Evolutionary conservation across 208 protist genomes (phyloP), one percentile per base, ranked within the genome.

Genomic region (Tritrichomonas musculus): DNA sequence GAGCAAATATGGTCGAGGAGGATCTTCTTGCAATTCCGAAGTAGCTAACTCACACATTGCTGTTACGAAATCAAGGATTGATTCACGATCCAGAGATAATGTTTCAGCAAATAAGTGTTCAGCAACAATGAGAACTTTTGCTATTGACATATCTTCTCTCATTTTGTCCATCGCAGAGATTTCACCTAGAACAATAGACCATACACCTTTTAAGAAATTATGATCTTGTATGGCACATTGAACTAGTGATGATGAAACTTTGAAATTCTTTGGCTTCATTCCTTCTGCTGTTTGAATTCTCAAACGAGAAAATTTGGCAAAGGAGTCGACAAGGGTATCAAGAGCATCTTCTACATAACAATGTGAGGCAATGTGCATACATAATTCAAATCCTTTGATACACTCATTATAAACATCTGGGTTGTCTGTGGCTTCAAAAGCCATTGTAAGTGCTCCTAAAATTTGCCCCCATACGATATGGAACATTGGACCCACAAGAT

Each of bases 321-420:
- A 92, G 14, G 50, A 69, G 33, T 92, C 57, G 33, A 92, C 88
- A n/a, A 92, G 33, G 33, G 55, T 41, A 2, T 92, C 25, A 3
- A 64, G 49, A n/a, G 50, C 88, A 47, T 72, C 57, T 72, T 64
- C 55, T 4, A 92, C 57, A 69, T 92, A 64, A 27, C 30, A 92
- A 72, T 92, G 88, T 30, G n/a, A 39, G 5, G 88, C 88, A n/a
- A 92, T 72, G 33, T 69, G 88, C 39, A 36, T 88, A 50, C 77
- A 88, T 20, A 88, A 57, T 57, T 44, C 41, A 39, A 88, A 72
- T 22, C 88, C 50, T 41, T 41, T 44, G 22, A 72, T 11, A 13
- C 39, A 57, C 4, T 69, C 39, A 53, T 69, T 39, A 66, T 57
- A 57, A 33, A 72, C 36, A n/a, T 27, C 4, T 36, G 25, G 39